Conservation (phyloP, 1,139 yeast genomes). For the Oligophagozyma castellii region DNA sequence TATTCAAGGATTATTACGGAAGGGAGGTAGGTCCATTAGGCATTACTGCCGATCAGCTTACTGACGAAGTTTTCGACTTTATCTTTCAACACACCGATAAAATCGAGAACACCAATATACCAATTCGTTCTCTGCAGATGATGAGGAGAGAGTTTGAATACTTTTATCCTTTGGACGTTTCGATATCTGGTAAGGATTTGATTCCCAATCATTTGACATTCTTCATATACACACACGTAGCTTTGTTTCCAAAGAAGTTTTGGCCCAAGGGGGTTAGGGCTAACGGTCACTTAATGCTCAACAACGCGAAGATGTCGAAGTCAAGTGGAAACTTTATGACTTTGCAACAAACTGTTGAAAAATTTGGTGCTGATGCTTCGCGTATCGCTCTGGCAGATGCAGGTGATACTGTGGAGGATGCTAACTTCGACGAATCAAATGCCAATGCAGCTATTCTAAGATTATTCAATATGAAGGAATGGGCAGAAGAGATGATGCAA, state of each 20-base stretch:
- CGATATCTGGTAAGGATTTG: constrained; percentile 93
- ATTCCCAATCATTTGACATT: constrained; percentile 95
- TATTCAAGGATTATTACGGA: constrained; percentile 85
- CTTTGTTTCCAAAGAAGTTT: constrained; percentile 74
- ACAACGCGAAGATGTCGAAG: constrained; percentile 96
- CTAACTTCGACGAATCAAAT: constrained; percentile 90
- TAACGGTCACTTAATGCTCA: constrained; percentile 89
- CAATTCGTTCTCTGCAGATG: constrained; percentile 49
- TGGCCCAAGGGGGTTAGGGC: constrained; percentile 96
- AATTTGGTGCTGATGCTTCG: constrained; percentile 95
- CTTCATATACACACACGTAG: constrained; percentile 86
- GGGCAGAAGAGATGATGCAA: constrained; percentile 70
- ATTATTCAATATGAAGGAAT: constrained; percentile 81
- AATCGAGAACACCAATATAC: constrained; percentile 41
- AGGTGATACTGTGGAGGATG: constrained; percentile 95
- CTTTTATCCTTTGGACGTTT: constrained; percentile 84
- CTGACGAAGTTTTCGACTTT: constrained; percentile 88
- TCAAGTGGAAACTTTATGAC: constrained; percentile 97
- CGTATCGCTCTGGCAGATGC: constrained; percentile 98
- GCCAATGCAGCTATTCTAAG: constrained; percentile 97
- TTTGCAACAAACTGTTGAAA: constrained; percentile 64
- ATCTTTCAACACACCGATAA: constrained; percentile 64
- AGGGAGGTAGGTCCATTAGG: constrained; percentile 54
- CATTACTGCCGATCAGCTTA: constrained; percentile 73
- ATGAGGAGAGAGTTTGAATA: constrained; percentile 91